Evolutionary conservation across 805 yeast species (phyloP).

Genomic region (Nakazawaea pomicola): DNA sequence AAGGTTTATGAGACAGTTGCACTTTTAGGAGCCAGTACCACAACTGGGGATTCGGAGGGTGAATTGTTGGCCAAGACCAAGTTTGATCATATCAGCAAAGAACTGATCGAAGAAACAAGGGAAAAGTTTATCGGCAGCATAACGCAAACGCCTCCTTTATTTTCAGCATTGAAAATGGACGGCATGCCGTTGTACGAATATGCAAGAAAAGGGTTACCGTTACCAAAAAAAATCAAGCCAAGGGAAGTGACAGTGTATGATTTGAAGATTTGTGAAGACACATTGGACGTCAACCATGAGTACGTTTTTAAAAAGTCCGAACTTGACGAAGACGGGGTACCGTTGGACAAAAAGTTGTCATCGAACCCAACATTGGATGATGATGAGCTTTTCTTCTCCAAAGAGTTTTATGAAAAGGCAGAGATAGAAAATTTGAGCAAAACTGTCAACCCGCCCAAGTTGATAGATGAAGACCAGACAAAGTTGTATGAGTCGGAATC

Average conservation of each 20-base stretch:
- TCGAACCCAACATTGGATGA: slow-evolving; percentile 56
- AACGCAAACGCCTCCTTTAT: slow-evolving; percentile 91
- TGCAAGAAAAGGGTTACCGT: slow-evolving; percentile 80
- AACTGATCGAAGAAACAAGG: slow-evolving; percentile 43
- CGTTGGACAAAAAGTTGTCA: slow-evolving; percentile 31
- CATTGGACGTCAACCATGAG: slow-evolving; percentile 49
- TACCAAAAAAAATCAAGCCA: slow-evolving; percentile 78
- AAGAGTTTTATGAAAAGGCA: slow-evolving; percentile 44
- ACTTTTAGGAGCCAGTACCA: slow-evolving; percentile 82
- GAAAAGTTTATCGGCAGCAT: slow-evolving; percentile 74
- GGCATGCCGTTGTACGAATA: slow-evolving; percentile 94
- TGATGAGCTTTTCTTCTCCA: slow-evolving; percentile 55
- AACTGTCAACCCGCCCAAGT: slow-evolving; percentile 32
- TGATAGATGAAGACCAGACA: slow-evolving; percentile 33
- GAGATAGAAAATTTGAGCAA: slow-evolving; percentile 35
- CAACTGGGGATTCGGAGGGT: slow-evolving; percentile 93
- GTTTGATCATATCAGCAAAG: slow-evolving; percentile 51
- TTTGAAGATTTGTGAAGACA: slow-evolving; percentile 48
- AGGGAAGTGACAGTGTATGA: slow-evolving; percentile 62
- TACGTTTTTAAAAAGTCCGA: slow-evolving; percentile 41
- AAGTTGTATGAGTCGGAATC: slow-evolving; percentile 31
- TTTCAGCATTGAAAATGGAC: slow-evolving; percentile 88
- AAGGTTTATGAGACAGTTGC: slow-evolving; percentile 85
- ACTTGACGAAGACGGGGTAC: slow-evolving; percentile 42
- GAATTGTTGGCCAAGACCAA: slow-evolving; percentile 59